Base-by-base conservation (phyloP, 306 rosid genomes). In the Oemleria cerasiformis region DNA sequence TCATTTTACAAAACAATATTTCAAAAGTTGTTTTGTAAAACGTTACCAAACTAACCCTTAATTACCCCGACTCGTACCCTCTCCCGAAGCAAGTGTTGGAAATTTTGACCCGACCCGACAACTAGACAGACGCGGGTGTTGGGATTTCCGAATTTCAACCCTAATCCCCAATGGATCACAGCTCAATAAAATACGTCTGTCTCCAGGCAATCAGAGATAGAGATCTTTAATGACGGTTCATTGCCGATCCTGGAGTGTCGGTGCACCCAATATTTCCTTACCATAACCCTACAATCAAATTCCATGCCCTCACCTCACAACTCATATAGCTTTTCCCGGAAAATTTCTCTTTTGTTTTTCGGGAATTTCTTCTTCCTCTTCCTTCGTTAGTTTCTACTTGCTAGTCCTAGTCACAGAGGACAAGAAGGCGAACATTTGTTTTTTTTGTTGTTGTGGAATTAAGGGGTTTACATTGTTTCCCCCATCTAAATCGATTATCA, bases 241-340 rank as follows among this genome's bases (percentile, higher is more conserved):
- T 30, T 5, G 14, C 34, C 1, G 7, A 44, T 53, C 34, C 61
- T 63, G 70, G 60, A 70, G 65, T 38, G n/a, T 38, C 43, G 50
- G 15, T 36, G 9, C 79, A 69, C 65, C 70, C 17, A 25, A 73
- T 51, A 17, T 7, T 2, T 53, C n/a, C 9, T 25, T 60, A 5
- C 62, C 63, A 30, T 40, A 54, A 67, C 75, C 83, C 78, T 68
- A 62, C 72, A 34, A 51, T 20, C 21, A 47, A 79, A 19, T 63
- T 16, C 63, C n/a, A 42, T 17, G 44, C 23, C 21, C 44, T 0
- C 11, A 7, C 21, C 15, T 16, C 65, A 17, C 65, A 4, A 38
- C 65, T 38, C 56, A 0, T 17, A 41, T 38, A 36, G 9, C 25
- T 1, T 19, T 30, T 3, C 58, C 57, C 44, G 43, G 38, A 34